Evolutionary conservation across 257 asterid genomes (phyloP).

Genomic region (Lycium barbarum): DNA sequence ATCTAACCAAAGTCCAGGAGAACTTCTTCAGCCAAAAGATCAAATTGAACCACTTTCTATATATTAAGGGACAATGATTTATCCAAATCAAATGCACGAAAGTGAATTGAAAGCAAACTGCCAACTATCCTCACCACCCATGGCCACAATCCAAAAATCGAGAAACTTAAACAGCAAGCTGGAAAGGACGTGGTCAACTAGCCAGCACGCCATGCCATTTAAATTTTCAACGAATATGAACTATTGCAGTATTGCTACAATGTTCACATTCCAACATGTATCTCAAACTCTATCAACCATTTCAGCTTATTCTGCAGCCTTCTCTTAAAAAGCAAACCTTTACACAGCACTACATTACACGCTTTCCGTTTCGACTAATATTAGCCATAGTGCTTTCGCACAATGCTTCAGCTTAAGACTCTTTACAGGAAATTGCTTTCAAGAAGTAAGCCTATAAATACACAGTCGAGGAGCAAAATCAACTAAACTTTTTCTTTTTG

Average conservation of each 20-base stretch:
- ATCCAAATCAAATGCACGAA: neutral
- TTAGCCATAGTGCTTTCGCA: neutral
- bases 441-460: neutral
- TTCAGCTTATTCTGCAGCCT: conserved; percentile 5
- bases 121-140: neutral
- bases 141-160: neutral
- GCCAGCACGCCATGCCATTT: neutral
- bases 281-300: neutral
- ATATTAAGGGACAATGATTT: neutral
- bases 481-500: neutral
- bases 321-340: neutral
- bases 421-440: neutral
- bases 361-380: neutral
- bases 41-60: neutral
- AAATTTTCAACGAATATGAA: neutral
- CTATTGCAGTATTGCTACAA: neutral
- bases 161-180: neutral
- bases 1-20: neutral
- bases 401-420: neutral
- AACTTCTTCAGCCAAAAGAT: neutral
- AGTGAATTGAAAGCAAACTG: neutral
- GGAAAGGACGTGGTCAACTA: neutral
- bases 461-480: neutral
- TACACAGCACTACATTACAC: neutral
- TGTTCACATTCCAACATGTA: neutral